A percentile compares a stretch with the other conserved stretches of the same genome.
Evolutionary conservation across 768 basidiomycete genomes (phyloP).

Genomic region (Suillus sp.): DNA sequence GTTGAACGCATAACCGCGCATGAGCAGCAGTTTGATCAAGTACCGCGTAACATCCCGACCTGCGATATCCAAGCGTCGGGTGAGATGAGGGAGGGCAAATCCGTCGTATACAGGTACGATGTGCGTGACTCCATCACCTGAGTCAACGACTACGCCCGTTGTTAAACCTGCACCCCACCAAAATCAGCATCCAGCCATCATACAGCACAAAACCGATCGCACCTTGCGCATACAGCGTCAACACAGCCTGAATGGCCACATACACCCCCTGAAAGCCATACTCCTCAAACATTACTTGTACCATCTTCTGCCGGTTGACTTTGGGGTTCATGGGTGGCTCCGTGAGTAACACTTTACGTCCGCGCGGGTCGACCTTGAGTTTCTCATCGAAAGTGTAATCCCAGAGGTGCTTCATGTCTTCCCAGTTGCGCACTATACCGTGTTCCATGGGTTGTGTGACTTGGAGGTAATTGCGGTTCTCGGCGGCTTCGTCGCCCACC

Average conservation of each 20-base stretch:
- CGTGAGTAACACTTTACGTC: slow-evolving; percentile 88
- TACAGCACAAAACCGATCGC: slow-evolving; percentile 26
- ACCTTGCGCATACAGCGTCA: slow-evolving; percentile 99
- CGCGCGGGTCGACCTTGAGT: slow-evolving; percentile 82
- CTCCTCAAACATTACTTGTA: slow-evolving; percentile 99
- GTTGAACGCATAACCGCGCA: slow-evolving; percentile 99
- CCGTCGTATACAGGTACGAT: slow-evolving; percentile 99
- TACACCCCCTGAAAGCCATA: slow-evolving; percentile 96
- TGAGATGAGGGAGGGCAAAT: slow-evolving; percentile 93
- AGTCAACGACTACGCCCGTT: slow-evolving; percentile 98
- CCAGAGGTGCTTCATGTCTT: slow-evolving; percentile 98
- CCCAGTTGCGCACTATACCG: slow-evolving; percentile 98
- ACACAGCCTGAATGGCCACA: slow-evolving; percentile 96
- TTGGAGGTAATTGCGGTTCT: slow-evolving; percentile 93
- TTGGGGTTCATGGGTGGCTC: slow-evolving; percentile 99
- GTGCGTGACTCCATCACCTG: slow-evolving; percentile 98
- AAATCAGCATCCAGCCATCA: slow-evolving; percentile 6
- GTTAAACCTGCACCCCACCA: slow-evolving; percentile 68
- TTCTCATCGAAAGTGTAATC: slow-evolving; percentile 98
- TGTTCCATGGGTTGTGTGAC: slow-evolving; percentile 99
- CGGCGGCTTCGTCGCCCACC: slow-evolving; percentile 96
- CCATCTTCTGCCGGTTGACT: slow-evolving; percentile 90
- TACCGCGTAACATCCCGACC: slow-evolving; percentile 98
- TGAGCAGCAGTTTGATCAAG: slow-evolving; percentile 97
- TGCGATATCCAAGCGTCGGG: slow-evolving; percentile 93